phyloP scores from a whole-genome alignment of 225 moss, liverwort and hornwort species.

The Thuidium tamariscinum region DNA sequence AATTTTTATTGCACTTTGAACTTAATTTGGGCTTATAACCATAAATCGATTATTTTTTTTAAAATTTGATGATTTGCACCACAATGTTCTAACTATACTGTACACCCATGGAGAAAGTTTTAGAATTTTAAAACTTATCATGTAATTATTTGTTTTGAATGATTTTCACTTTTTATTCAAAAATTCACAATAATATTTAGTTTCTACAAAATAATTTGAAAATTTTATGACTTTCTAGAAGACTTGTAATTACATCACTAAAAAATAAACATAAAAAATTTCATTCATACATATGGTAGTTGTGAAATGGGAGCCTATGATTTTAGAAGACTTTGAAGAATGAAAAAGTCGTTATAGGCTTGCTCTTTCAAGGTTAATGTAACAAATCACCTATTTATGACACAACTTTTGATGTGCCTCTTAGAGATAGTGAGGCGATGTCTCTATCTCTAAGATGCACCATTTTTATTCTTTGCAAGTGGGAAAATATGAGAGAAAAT shows the following conservation, averaged over 20 bases:
- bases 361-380: background rate
- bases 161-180: background rate
- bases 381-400: background rate
- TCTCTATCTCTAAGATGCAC: too few species aligned
- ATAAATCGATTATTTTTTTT: too few species aligned
- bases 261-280: background rate
- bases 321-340: background rate
- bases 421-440: rapidly evolving
- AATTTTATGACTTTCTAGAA: background rate
- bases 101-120: background rate
- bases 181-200: background rate
- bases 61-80: background rate
- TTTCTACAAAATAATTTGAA: background rate
- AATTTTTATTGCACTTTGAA: background rate
- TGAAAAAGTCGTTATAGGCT: background rate
- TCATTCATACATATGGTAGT: background rate
- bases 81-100: background rate
- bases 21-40: too few species aligned
- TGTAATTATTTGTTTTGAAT: background rate
- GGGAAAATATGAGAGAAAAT: background rate
- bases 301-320: background rate
- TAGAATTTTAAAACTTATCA: background rate
- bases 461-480: background rate
- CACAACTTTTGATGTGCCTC: background rate
- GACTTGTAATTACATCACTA: rapidly evolving